These are phyloP conservation scores for Quillaja saponaria DNA, from an alignment of 306 rosid genomes.

Conservation along the genomic window DNA sequence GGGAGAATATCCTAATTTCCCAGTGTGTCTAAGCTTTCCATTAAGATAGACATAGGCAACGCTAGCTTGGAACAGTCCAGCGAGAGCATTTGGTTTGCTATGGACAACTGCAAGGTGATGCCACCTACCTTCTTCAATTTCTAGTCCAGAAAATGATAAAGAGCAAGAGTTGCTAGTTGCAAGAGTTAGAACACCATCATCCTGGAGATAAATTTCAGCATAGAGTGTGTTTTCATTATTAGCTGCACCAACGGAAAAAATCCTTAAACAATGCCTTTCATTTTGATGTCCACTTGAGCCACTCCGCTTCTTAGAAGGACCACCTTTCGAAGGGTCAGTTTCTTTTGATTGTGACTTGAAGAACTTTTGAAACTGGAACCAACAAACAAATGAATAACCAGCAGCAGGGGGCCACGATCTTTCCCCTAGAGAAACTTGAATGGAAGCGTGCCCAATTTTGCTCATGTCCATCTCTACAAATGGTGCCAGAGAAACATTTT, in stretches of 20 bases:
- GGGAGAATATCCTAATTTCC: slow-evolving; percentile 96
- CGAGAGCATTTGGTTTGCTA: slow-evolving; percentile 99
- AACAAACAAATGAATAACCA: slow-evolving; percentile 98
- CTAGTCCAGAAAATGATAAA: slow-evolving; percentile 88
- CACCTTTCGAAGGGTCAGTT: slow-evolving; percentile 58
- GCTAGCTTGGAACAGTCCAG: slow-evolving; percentile 98
- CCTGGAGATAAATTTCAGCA: slow-evolving; percentile 93
- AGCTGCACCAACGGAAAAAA: slow-evolving; percentile 93
- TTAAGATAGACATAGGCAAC: slow-evolving; percentile 92
- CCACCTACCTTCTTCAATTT: slow-evolving; percentile 97
- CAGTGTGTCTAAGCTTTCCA: slow-evolving; percentile 95
- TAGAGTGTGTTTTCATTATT: slow-evolving; percentile 65
- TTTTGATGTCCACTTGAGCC: slow-evolving; percentile 51
- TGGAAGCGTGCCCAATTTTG: slow-evolving; percentile 88
- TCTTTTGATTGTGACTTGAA: slow-evolving; percentile 75
- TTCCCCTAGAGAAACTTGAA: slow-evolving; percentile 99
- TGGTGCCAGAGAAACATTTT: slow-evolving; percentile 82
- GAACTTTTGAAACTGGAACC: slow-evolving; percentile 91
- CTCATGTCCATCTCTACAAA: slow-evolving; percentile 96
- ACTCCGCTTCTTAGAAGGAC: slow-evolving; percentile 59
- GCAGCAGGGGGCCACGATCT: slow-evolving; percentile 99
- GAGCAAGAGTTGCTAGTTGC: slow-evolving; percentile 86
- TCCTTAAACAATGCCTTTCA: slow-evolving; percentile 60
- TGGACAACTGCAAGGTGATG: slow-evolving; percentile 98
- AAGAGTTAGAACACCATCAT: slow-evolving; percentile 93